Base-by-base conservation (phyloP, 2,329 filamentous ascomycete genomes). In the Dothidotthia symphoricarpi region DNA sequence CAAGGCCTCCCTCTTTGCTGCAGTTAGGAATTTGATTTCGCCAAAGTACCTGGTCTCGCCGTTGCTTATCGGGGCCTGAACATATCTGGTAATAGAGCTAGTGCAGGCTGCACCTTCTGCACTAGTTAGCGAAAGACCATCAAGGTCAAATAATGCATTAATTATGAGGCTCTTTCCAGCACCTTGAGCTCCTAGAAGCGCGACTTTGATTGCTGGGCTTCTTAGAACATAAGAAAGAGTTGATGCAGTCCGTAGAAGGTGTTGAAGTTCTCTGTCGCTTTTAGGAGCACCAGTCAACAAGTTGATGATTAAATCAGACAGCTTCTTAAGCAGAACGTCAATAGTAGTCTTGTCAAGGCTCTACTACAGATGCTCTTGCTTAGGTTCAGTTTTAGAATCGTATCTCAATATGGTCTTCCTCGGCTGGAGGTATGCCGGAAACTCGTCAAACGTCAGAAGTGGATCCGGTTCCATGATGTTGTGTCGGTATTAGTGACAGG, bases 81-180 rank as follows among this genome's bases (percentile, higher is more conserved):
- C 36, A 19, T 55, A 55, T n/a, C 34, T 34, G 3, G 45, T 35
- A 10, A 51, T 37, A 5, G 49, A 32, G 17, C 44, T 48, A 0
- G 53, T 59, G 24, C 54, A 57, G 3, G 53, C 56, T 7, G 13
- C 28, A 1, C 54, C 54, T 30, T 51, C 39, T 9, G 49, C 51
- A 2, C 51, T 53, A 2, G 51, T 55, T 9, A 56, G 14, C 3
- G 52, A 59, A 1, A 59, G 29, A 6, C 49, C 51, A 16, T 40
- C 32, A 5, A 36, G 33, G 17, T 51, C 47, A 16, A 59, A 51
- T 0, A 57, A 11, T 3, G 53, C 53, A 17, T 56, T 57, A 11
- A 48, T 40, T 0, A 43, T 19, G 5, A 53, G 29, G 10, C 33
- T 43, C 30, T 59, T 59, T 4, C 55, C 53, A 5, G 50, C 45